Base-by-base conservation (phyloP, 2,329 filamentous ascomycete species). In the Chaetomium globosum region DNA sequence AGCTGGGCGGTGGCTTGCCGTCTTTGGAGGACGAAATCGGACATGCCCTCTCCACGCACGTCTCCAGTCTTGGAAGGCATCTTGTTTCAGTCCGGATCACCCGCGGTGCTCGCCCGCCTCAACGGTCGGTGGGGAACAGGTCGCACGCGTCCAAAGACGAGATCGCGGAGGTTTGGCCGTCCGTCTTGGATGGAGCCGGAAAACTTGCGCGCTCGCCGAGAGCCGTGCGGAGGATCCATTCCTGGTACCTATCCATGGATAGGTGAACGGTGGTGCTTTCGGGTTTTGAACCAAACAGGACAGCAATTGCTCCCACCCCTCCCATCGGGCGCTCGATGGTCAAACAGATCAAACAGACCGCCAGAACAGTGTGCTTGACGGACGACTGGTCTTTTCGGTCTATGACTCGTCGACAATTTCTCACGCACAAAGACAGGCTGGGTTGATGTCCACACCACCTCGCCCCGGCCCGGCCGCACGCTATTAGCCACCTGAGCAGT, bases 401-500 rank as follows among this genome's bases (percentile, higher is more conserved):
- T 55, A 30, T 28, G 36, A 52, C 33, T 54, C 16, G 52, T n/a
- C 19, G 23, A 21, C 48, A 12, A 23, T 51, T 51, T 26, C 31
- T 43, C 51, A 26, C 30, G 9, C 56, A 39, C 12, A 5, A 33
- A 30, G 57, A 52, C 31, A 33, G 33, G 54, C 28, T 60, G 59
- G n/a, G 48, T 58, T 53, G 58, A 57, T 55, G 66, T 65, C 49
- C 66, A 69, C 66, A 67, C 69, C 66, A 65, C 61, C 65, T 59
- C 63, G 57, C 28, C 64, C 59, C 54, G 64, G 68, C 65, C 66
- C 67, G 68, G 65, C 55, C 61, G 56, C 66, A 67, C 64, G 60
- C 64, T 61, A 65, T 66, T 67, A 65, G 68, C 67, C 69, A 71
- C 69, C 63, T 67, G 66, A 62, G 65, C 59, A 66, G 68, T 71